Base-by-base conservation (phyloP, 2,329 filamentous ascomycete genomes). In the Phialocephala sp. region DNA sequence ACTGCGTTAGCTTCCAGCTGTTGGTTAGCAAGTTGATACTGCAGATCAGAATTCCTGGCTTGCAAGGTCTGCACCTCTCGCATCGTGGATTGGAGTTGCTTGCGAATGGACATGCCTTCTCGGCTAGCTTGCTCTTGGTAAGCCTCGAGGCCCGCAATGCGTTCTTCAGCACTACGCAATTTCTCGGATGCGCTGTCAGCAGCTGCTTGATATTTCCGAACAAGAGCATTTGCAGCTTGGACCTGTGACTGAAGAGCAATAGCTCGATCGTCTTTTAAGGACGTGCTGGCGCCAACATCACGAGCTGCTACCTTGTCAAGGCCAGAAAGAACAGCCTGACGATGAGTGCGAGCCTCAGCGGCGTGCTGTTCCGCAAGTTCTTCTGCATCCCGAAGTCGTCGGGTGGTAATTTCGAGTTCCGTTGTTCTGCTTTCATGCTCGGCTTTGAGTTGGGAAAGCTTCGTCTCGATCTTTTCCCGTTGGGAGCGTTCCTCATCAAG, bases 41-140 rank as follows among this genome's bases (percentile, higher is more conserved):
- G 92, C 69, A 97, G 82, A 18, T 97, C 93, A 1, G 90, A 85
- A 78, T 94, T 95, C 67, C 91, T 87, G 39, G 91, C 87, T 71
- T 93, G 91, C 32, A 96, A 83, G n/a, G 86, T 83, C 76, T 97
- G 93, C 15, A 90, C 89, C 65, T 99, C 94, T 70, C 90, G 90
- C 77, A 97, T 84, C 4, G 92, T 89, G 32, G 88, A 85, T 77
- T 98, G 95, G 61, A 99, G 85, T 76, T 98, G 94, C 76, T 95
- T 90, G 62, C 95, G 89, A 70, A 98, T 93, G 41, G 89, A 88
- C 62, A 99, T 88, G 58, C 93, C 93, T 78, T 99, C 96, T 54
- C 95, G 88, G 78, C 94, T 98, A 4, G 94, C 91, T 79, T 99
- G 95, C 76, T 99, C 95, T 79, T 99, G 95, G 77, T 98, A 98